Evolutionary conservation across 192 early-diverging fungal genomes (phyloP), one percentile per base, ranked within the genome.

Genomic region (Backusella tarrabulga): DNA sequence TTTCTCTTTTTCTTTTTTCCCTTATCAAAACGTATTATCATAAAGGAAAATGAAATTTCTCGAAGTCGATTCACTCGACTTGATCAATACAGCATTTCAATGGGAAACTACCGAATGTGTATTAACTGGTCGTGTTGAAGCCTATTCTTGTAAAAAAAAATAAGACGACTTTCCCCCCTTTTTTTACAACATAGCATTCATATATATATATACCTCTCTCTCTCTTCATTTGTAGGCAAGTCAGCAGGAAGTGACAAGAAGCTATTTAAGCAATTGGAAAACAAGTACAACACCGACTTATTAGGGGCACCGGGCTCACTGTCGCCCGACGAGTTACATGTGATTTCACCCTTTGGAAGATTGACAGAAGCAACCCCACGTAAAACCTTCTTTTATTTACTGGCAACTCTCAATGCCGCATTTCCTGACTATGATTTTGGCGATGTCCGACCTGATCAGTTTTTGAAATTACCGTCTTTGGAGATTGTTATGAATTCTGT

Each of bases 381-480:
- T 32, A 93, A 93, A 84, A 96, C 94, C 5, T 87, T 98, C 41
- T 98, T 98, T 80, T 97, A 97, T 77, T 87, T 99, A 34, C 91
- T 99, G 19, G 95, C 94, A 15, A 99, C 98, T 1, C 85, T 99
- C 35, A 99, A 99, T 81, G 93, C 96, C 3, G 94, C 94, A 6
- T 99, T 94, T 76, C 97, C 98, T 26, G 97, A 99, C 82, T 96
- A 98, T 80, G 98, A 98, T 80, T 99, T 96, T 83, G 94, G 93
- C 21, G 93, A 93, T 56, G 88, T 95, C 21, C 93, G 90, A 68
- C 92, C 92, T 1, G 91, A 94, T 67, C 87, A 91, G 34, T 97
- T 97, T 80, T 76, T 86, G 60, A 91, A 94, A 81, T 91, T 97
- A 74, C 91, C 95, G 3, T 88, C 91, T 4, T 68, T 91, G 0